Evolutionary conservation across 2,329 filamentous ascomycete genomes (phyloP).

Genomic region (Botrytis sinoallii): DNA sequence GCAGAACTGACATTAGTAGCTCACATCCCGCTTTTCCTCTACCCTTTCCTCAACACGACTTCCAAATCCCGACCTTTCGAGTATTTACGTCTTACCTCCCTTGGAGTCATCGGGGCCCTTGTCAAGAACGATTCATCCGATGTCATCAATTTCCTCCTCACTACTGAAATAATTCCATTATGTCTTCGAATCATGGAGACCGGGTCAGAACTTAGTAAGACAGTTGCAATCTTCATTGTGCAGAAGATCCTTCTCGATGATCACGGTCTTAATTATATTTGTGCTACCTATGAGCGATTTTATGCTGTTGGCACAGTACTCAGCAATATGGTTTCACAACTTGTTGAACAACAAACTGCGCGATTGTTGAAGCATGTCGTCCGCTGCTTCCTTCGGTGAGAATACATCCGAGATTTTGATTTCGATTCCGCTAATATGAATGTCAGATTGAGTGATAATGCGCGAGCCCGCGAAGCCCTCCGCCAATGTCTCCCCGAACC

Average conservation of each 20-base stretch:
- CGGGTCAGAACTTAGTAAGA: slow-evolving; percentile 96
- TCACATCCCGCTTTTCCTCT: slow-evolving; percentile 95
- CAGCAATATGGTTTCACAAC: slow-evolving; percentile 97
- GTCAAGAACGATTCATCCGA: slow-evolving; percentile 99
- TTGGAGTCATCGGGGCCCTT: slow-evolving; percentile 93
- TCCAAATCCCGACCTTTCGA: slow-evolving; percentile 98
- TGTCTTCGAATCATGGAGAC: slow-evolving; percentile 99
- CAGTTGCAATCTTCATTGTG: slow-evolving; percentile 98
- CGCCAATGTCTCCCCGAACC: slow-evolving; percentile 95
- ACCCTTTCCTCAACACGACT: slow-evolving; percentile 97
- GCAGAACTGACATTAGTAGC: slow-evolving; percentile 52
- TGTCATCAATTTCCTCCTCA: slow-evolving; percentile 97
- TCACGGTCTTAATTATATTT: slow-evolving; percentile 95
- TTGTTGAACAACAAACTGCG: slow-evolving; percentile 96
- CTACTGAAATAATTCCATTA: slow-evolving; percentile 96
- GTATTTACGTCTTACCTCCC: slow-evolving; percentile 90
- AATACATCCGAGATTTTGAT: slow-evolving; percentile 22
- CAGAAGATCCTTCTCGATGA: slow-evolving; percentile 98
- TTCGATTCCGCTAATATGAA: slow-evolving; percentile 19
- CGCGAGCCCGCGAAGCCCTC: slow-evolving; percentile 88
- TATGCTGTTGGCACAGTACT: slow-evolving; percentile 96
- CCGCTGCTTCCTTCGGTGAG: slow-evolving; percentile 88
- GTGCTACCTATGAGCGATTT: slow-evolving; percentile 96
- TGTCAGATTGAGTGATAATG: slow-evolving; percentile 85
- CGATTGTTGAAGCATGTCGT: slow-evolving; percentile 96